Conservation (phyloP, 73 alveolate genomes). For the Blepharisma stoltei region DNA sequence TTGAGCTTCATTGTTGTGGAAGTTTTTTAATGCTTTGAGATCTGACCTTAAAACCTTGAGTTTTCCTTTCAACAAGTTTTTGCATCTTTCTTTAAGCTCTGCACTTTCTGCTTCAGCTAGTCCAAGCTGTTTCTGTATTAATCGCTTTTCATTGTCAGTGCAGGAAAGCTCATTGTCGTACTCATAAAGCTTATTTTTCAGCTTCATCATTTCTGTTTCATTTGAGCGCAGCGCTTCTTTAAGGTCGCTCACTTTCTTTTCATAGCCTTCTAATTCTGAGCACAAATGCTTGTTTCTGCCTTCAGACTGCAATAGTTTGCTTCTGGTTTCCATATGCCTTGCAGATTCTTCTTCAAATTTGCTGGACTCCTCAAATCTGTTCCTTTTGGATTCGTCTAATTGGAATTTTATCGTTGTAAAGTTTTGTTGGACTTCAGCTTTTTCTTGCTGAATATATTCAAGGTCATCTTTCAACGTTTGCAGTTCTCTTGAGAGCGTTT, state of each 20-base stretch:
- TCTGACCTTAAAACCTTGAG: neutral
- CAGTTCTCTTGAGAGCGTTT: neutral
- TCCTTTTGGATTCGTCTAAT: neutral
- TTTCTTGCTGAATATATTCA: neutral
- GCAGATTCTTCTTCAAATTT: constrained; percentile 24
- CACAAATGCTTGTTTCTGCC: neutral
- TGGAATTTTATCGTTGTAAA: neutral
- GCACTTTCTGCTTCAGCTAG: too few relatives aligned
- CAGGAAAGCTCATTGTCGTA: constrained; percentile 4
- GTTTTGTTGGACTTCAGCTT: neutral
- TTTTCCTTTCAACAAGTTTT: neutral
- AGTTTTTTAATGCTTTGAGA: neutral
- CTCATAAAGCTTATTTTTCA: constrained; percentile 4
- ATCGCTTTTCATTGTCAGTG: too few relatives aligned
- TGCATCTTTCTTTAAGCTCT: too few relatives aligned
- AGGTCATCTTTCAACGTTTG: neutral
- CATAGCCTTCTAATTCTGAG: constrained; percentile 1
- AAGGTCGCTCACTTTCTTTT: neutral
- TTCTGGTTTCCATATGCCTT: neutral
- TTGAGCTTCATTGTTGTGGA: neutral
- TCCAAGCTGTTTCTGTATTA: too few relatives aligned
- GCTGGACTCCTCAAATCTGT: neutral
- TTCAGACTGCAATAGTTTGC: neutral
- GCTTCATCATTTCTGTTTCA: neutral
- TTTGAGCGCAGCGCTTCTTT: neutral